phyloP scores from a whole-genome alignment of 352 stramenopile genomes.

The Phytophthora cryptogea region DNA sequence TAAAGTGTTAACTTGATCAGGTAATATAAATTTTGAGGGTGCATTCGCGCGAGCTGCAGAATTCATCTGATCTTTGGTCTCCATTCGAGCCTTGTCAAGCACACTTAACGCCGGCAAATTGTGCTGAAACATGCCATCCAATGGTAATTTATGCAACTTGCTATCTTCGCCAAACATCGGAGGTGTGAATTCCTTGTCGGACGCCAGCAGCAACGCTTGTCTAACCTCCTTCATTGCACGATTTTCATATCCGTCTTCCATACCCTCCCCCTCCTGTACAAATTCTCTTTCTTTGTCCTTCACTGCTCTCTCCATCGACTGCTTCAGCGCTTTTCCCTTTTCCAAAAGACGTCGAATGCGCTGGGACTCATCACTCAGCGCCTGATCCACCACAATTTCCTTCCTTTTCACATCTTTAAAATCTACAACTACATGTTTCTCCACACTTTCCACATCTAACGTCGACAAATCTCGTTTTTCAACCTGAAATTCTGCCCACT shows the following conservation, averaged over 20 bases:
- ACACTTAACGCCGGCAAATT: not conserved
- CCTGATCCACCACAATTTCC: not conserved
- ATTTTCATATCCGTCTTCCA: not conserved
- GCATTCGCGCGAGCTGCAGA: not conserved
- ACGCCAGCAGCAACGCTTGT: not conserved
- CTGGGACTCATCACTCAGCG: conserved; percentile 5
- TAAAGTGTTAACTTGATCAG: conserved; percentile 17
- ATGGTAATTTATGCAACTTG: not conserved
- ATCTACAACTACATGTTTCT: not conserved
- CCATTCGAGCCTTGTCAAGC: not conserved
- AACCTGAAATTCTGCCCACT: conserved; percentile 1
- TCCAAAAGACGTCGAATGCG: conserved; percentile 40
- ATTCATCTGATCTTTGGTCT: not conserved
- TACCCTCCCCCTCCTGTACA: not conserved
- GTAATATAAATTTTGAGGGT: not conserved
- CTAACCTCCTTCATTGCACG: not conserved
- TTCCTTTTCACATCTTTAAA: not conserved
- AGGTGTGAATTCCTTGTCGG: not conserved
- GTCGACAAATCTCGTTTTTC: not conserved
- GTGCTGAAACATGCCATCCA: not conserved
- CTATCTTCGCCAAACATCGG: not conserved
- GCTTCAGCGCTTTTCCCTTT: conserved; percentile 49
- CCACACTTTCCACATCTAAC: not conserved
- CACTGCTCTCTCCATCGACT: conserved; percentile 52
- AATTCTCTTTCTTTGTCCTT: conserved; percentile 4